A percentile compares a stretch with the other conserved stretches of the same genome.
Conservation (phyloP, 108 stramenopile genomes). For the Cyclotella distinguenda region DNA sequence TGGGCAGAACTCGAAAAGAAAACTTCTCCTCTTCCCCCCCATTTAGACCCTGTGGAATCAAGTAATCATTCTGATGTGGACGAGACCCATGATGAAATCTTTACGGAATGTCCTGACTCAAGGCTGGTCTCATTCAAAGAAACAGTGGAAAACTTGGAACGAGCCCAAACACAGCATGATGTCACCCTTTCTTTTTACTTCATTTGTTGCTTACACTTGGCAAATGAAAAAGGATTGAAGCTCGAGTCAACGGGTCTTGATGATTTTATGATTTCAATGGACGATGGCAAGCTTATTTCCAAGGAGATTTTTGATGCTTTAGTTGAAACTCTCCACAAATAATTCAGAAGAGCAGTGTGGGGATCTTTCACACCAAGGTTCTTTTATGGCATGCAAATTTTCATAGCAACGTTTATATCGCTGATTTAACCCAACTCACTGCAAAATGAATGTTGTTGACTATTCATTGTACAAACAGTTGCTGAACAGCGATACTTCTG, state of each 20-base stretch:
- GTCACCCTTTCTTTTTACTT: conserved; percentile 97
- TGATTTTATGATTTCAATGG: conserved; percentile 75
- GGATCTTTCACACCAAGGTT: too few species aligned
- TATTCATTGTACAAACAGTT: too few species aligned
- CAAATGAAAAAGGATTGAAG: conserved; percentile 94
- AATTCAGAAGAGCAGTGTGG: too few species aligned
- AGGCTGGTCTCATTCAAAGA: conserved; percentile 67
- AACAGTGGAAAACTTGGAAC: conserved; percentile 74
- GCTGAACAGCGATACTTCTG: too few species aligned
- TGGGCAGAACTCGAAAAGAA: conserved; percentile 79
- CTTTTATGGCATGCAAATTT: too few species aligned
- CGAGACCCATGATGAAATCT: conserved; percentile 26
- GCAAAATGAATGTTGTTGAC: too few species aligned
- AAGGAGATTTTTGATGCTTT: conserved; percentile 27
- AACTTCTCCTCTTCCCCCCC: conserved; percentile 17
- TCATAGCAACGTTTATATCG: too few species aligned
- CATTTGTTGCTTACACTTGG: conserved; percentile 95
- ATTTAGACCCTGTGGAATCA: conserved; percentile 9
- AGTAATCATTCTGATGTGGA: conserved; percentile 5
- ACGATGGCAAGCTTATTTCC: conserved; percentile 42
- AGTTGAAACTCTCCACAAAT: not conserved
- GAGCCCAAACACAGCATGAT: conserved; percentile 72
- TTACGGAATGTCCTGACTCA: not conserved
- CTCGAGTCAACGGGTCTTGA: conserved; percentile 73
- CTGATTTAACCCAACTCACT: too few species aligned